phyloP scores from a whole-genome alignment of 140 eudicot genomes.

The Bidens hawaiensis region DNA sequence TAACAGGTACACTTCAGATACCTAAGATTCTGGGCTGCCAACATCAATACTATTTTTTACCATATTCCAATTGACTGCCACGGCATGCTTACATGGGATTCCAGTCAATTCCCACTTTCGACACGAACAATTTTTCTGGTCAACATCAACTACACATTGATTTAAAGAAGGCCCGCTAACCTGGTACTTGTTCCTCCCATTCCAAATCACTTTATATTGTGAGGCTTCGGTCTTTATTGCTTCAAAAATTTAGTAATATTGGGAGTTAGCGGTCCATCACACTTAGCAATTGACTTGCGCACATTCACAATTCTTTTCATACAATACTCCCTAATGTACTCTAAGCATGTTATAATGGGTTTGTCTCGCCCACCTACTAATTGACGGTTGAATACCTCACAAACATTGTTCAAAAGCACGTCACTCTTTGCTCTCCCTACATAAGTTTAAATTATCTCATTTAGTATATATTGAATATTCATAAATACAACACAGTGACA shows the following conservation, averaged over 20 bases:
- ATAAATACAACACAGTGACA: no score
- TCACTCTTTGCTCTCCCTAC: background rate
- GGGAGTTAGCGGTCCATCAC: background rate
- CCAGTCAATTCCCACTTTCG: background rate
- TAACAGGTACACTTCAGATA: background rate
- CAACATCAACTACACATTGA: background rate
- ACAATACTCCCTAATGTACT: no score
- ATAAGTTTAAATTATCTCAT: no score
- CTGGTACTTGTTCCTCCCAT: background rate
- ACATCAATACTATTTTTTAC: background rate
- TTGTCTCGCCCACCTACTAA: background rate
- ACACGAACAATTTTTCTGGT: no score
- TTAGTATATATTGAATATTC: no score
- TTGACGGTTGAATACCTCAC: background rate
- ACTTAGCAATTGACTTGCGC: background rate
- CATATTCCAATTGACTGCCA: background rate
- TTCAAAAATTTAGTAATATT: no score
- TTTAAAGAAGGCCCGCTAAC: background rate
- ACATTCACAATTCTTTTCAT: background rate
- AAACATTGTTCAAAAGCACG: background rate
- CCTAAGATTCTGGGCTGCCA: background rate
- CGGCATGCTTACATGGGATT: background rate
- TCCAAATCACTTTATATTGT: background rate
- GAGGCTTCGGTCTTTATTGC: background rate
- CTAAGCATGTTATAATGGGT: background rate